These are phyloP conservation scores for Beauveria brongniartii DNA, from an alignment of 2,329 filamentous ascomycete species.

Conservation along the genomic window DNA sequence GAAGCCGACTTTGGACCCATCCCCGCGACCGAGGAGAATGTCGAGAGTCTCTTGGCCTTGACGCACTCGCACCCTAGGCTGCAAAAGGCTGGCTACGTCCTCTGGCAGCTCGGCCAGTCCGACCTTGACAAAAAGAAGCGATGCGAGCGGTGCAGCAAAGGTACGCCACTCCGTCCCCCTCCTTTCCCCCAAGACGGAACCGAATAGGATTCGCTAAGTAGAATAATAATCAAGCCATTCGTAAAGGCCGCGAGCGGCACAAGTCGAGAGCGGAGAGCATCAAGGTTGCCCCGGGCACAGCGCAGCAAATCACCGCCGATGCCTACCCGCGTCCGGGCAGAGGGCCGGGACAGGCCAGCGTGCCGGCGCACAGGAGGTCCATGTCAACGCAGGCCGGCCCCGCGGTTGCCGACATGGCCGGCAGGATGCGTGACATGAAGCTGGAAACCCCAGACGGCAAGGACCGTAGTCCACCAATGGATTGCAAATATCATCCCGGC, in stretches of 20 bases:
- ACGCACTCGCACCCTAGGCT: slow-evolving; percentile 16
- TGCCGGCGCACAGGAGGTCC: neutral
- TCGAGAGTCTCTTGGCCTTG: slow-evolving; percentile 15
- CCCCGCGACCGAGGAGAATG: slow-evolving; percentile 15
- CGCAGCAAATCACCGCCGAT: neutral
- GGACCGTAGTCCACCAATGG: slow-evolving; percentile 9
- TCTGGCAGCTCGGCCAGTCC: slow-evolving; percentile 17
- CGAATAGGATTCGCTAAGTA: neutral
- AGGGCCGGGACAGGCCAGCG: neutral
- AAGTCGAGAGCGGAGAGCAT: slow-evolving; percentile 4
- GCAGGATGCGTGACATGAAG: neutral
- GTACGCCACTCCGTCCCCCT: slow-evolving; percentile 11
- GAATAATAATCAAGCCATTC: neutral
- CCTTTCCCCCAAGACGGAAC: no score
- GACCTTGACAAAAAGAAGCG: slow-evolving; percentile 25
- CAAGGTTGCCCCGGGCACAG: neutral
- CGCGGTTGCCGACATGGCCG: neutral
- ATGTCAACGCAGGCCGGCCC: neutral
- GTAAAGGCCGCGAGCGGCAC: slow-evolving; percentile 10
- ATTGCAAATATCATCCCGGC: slow-evolving; percentile 23
- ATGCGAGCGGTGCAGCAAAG: slow-evolving; percentile 21
- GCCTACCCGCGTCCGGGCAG: neutral
- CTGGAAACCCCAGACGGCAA: neutral
- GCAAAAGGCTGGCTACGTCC: slow-evolving; percentile 20
- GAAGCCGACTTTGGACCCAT: slow-evolving; percentile 14